Conservation (phyloP, 1,139 yeast species). For the Blastobotrys indianensis region DNA sequence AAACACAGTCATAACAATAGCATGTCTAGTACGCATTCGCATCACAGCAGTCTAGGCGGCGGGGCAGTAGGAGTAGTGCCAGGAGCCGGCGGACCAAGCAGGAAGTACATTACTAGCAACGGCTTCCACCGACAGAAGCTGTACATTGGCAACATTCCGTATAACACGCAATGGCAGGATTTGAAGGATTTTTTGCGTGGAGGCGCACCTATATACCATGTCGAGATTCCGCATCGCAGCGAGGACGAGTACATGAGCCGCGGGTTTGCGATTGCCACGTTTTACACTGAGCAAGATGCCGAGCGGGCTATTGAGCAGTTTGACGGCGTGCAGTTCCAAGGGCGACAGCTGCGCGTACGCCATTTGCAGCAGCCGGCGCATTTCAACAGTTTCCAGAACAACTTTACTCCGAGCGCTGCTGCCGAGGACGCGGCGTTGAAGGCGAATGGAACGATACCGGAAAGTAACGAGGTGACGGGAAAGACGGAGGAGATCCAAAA, state of each 20-base stretch:
- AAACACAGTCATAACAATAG: background rate
- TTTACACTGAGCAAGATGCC: conserved; percentile 46
- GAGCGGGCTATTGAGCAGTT: conserved; percentile 45
- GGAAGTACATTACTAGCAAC: no score
- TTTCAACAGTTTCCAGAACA: background rate
- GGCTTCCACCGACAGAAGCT: conserved; percentile 25
- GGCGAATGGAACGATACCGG: background rate
- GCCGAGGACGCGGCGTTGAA: background rate
- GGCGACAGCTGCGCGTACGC: conserved; percentile 55
- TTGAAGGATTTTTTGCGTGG: conserved; percentile 44
- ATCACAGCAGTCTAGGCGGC: no score
- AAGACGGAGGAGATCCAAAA: background rate
- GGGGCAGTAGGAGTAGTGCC: no score
- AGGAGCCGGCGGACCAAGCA: no score
- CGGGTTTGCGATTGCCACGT: conserved; percentile 64
- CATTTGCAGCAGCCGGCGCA: conserved; percentile 21
- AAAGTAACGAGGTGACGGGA: background rate
- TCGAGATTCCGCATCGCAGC: conserved; percentile 45
- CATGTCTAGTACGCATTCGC: background rate
- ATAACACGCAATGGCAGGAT: conserved; percentile 50
- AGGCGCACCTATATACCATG: conserved; percentile 43
- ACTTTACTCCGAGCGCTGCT: background rate
- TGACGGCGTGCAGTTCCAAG: conserved; percentile 50
- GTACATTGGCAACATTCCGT: conserved; percentile 57
- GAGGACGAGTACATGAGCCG: conserved; percentile 39